Percentiles rank a stretch among this genome's conserved stretches.
These are phyloP conservation scores for Penicillium subrubescens DNA, from an alignment of 495 filamentous ascomycete species.

Conservation along the genomic window DNA sequence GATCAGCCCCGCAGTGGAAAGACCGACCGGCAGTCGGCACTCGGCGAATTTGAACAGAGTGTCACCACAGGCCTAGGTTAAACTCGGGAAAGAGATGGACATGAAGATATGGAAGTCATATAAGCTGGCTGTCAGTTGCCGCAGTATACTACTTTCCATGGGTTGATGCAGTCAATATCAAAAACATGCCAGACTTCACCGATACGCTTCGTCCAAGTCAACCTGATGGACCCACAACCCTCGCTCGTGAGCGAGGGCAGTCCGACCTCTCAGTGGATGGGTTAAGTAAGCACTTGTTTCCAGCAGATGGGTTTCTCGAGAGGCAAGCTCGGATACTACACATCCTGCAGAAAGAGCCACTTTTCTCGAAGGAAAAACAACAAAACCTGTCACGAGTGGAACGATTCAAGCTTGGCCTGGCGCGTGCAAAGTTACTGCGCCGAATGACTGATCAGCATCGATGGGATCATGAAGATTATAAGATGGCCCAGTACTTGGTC, in stretches of 20 bases:
- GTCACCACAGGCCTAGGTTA: conserved; percentile 2
- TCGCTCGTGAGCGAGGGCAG: conserved; percentile 39
- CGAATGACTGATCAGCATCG: conserved; percentile 39
- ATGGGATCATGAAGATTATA: conserved; percentile 45
- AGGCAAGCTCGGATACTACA: conserved; percentile 44
- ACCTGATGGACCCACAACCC: conserved; percentile 38
- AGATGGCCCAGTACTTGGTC: conserved; percentile 49
- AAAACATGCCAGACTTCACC: conserved; percentile 48
- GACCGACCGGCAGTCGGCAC: conserved; percentile 27
- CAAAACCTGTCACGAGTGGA: conserved; percentile 48
- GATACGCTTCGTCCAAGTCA: conserved; percentile 45
- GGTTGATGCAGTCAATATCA: background rate
- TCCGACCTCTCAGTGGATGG: conserved; percentile 41
- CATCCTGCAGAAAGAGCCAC: conserved; percentile 38
- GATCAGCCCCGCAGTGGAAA: conserved; percentile 16
- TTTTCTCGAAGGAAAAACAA: conserved; percentile 47
- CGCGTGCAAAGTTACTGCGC: conserved; percentile 48
- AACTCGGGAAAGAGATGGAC: background rate
- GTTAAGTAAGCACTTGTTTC: conserved; percentile 43
- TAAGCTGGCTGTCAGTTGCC: background rate
- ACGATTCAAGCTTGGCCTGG: conserved; percentile 49
- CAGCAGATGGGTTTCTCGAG: conserved; percentile 40
- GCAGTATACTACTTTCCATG: background rate
- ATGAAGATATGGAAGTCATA: background rate
- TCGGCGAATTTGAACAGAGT: conserved; percentile 16